Percentiles rank a stretch among this genome's conserved stretches.
phyloP scores from a whole-genome alignment of 768 basidiomycete species.

The Tricholoma hemisulphureum region DNA sequence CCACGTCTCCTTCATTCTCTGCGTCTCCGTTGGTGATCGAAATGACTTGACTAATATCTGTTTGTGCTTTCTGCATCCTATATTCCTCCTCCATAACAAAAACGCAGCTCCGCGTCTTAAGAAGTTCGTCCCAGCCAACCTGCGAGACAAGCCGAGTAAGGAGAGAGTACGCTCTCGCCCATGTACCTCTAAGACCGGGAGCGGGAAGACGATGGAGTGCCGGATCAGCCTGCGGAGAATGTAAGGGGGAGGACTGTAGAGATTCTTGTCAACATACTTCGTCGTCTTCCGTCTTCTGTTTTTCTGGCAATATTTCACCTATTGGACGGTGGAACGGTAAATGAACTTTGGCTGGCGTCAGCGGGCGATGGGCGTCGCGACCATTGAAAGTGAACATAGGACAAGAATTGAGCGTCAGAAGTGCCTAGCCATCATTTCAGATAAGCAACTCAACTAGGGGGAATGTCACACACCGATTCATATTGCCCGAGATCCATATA shows the following conservation, averaged over 20 bases:
- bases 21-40: slow-evolving; percentile 20
- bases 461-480: slow-evolving; percentile 56
- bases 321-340: slow-evolving; percentile 85
- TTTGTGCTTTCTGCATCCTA: slow-evolving; percentile 88
- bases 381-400: slow-evolving; percentile 99
- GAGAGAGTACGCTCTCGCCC: slow-evolving; percentile 90
- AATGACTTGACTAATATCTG: slow-evolving; percentile 54
- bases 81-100: slow-evolving; percentile 99
- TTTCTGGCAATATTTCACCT: slow-evolving; percentile 86
- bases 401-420: slow-evolving; percentile 96
- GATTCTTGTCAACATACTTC: slow-evolving; percentile 46
- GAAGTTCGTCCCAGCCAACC: slow-evolving; percentile 98
- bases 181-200: slow-evolving; percentile 91
- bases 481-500: slow-evolving; percentile 90
- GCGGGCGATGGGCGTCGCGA: slow-evolving; percentile 84
- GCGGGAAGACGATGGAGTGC: slow-evolving; percentile 93
- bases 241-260: not conserved
- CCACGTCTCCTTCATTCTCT: slow-evolving; percentile 29
- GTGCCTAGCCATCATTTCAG: slow-evolving; percentile 45
- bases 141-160: slow-evolving; percentile 88
- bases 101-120: slow-evolving; percentile 90
- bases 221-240: slow-evolving; percentile 69
- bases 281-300: slow-evolving; percentile 79
- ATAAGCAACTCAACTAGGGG: not conserved
- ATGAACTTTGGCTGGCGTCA: slow-evolving; percentile 78